Evolutionary conservation across 1,139 yeast genomes (phyloP).

Genomic region (Candida pseudocylindracea): DNA sequence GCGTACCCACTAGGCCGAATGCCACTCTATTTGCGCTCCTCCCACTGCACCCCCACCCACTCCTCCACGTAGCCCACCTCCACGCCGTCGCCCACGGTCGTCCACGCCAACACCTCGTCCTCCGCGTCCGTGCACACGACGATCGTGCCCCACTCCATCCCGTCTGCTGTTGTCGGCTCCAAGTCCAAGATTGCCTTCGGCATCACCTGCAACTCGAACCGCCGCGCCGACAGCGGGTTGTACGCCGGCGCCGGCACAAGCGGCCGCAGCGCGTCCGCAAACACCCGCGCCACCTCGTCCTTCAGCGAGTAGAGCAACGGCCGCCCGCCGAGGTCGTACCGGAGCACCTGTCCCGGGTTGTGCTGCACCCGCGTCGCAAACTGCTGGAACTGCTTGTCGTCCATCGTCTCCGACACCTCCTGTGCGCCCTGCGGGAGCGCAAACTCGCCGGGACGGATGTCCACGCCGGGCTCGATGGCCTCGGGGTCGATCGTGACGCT

Average conservation of each 20-base stretch:
- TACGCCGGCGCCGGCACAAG: slow-evolving; percentile 22
- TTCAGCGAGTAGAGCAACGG: slow-evolving; percentile 56
- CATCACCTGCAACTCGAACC: slow-evolving; percentile 80
- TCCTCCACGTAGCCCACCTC: slow-evolving; percentile 76
- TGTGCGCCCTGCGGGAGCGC: slow-evolving; percentile 15
- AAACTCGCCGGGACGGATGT: not conserved
- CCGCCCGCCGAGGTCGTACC: slow-evolving; percentile 56
- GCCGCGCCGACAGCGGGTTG: slow-evolving; percentile 40
- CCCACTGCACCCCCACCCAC: slow-evolving; percentile 96
- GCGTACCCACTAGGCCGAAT: slow-evolving; percentile 1
- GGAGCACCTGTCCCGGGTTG: slow-evolving; percentile 68
- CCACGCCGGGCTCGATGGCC: slow-evolving; percentile 9
- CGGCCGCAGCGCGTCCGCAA: slow-evolving; percentile 8
- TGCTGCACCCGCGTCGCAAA: slow-evolving; percentile 55
- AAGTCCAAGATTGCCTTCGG: slow-evolving; percentile 77
- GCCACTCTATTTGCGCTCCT: slow-evolving; percentile 16
- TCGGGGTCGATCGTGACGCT: slow-evolving; percentile 27
- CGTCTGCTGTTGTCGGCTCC: slow-evolving; percentile 34
- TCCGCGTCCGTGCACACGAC: slow-evolving; percentile 61
- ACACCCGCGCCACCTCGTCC: slow-evolving; percentile 23
- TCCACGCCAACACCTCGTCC: slow-evolving; percentile 37
- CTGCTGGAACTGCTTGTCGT: slow-evolving; percentile 59
- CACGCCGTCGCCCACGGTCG: slow-evolving; percentile 15
- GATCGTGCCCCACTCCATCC: slow-evolving; percentile 98
- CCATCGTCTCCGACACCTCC: slow-evolving; percentile 26